Evolutionary conservation across 139 green algal genomes (phyloP), one percentile per base, ranked within the genome.

Genomic region (Chlamydomonas schloesseri): DNA sequence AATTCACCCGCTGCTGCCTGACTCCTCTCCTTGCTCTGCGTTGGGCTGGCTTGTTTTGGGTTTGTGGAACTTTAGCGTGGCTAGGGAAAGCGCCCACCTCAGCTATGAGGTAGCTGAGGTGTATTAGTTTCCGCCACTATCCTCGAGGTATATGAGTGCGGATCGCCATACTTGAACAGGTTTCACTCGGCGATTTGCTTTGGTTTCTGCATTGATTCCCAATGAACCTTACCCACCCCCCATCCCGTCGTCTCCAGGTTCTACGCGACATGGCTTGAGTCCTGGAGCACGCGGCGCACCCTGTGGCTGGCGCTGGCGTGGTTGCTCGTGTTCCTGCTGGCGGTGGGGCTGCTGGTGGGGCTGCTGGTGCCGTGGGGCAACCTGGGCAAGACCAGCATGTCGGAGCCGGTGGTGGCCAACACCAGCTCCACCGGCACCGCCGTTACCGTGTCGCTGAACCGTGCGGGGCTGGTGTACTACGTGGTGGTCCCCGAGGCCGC

Each of bases 301-400:
- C 26, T 73, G n/a, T 88, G 83, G 83, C 83, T 88, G 72, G 72
- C 73, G 50, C 18, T 83, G 24, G 26, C 31, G 33, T 88, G 83
- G 83, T 20, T 78, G 29, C 29, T 83, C 1, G 62, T 88, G 47
- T 88, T 88, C 64, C 72, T 83, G 42, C 33, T 83, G 46, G 58
- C 83, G 23, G 83, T 88, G 47, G 83, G 73, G 64, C 73, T 88
- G 83, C 60, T 88, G 64, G 64, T 88, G 62, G 83, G 83, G 33
- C 64, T 88, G 64, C 83, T 88, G 83, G 83, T 88, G 83, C 83
- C 83, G 6, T 88, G 83, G 83, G 50, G 26, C 47, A 28, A 73
- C 11, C 67, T 86, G 29, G 13, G 31, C 67, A 5, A 9, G 6
- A 77, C 80, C 21, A 29, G 6, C 31, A 78, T 77, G 33, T 31